Evolutionary conservation across 257 asterid genomes (phyloP).

Genomic region (Nicotiana tomentosiformis): DNA sequence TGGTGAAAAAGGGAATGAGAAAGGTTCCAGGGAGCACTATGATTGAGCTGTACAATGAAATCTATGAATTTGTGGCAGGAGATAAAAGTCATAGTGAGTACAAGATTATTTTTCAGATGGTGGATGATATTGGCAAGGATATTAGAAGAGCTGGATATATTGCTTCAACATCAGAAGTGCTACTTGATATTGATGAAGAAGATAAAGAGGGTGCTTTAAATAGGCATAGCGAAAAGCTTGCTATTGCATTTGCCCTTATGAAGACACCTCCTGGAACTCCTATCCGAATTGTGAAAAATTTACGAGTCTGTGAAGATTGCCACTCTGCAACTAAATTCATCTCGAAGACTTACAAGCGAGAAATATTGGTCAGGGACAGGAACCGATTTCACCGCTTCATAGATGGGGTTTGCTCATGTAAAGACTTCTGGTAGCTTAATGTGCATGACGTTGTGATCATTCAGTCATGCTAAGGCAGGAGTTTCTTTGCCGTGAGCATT

Average conservation of each 20-base stretch:
- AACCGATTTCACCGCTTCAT: conserved; percentile 50
- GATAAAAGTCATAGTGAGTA: conserved; percentile 38
- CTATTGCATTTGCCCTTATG: conserved; percentile 57
- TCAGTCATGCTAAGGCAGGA: neutral
- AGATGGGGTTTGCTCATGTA: conserved; percentile 48
- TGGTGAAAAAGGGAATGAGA: conserved; percentile 61
- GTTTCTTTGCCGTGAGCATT: neutral
- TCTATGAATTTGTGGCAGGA: conserved; percentile 51
- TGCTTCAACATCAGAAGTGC: conserved; percentile 35
- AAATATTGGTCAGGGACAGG: conserved; percentile 47
- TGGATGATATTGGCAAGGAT: conserved; percentile 53
- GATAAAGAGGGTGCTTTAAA: conserved; percentile 55
- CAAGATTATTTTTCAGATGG: conserved; percentile 38
- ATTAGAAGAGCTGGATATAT: conserved; percentile 36
- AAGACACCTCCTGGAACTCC: conserved; percentile 38
- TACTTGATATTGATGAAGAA: conserved; percentile 56
- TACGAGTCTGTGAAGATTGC: conserved; percentile 52
- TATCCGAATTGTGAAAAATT: conserved; percentile 42
- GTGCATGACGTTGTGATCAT: neutral
- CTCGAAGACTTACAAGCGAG: conserved; percentile 41
- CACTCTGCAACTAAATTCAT: conserved; percentile 53
- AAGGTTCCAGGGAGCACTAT: conserved; percentile 79
- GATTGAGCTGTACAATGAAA: conserved; percentile 51
- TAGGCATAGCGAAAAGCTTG: conserved; percentile 52
- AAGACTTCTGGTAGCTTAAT: conserved; percentile 39